phyloP scores from a whole-genome alignment of 2,329 filamentous ascomycete species.

The Fusarium verticillioides region DNA sequence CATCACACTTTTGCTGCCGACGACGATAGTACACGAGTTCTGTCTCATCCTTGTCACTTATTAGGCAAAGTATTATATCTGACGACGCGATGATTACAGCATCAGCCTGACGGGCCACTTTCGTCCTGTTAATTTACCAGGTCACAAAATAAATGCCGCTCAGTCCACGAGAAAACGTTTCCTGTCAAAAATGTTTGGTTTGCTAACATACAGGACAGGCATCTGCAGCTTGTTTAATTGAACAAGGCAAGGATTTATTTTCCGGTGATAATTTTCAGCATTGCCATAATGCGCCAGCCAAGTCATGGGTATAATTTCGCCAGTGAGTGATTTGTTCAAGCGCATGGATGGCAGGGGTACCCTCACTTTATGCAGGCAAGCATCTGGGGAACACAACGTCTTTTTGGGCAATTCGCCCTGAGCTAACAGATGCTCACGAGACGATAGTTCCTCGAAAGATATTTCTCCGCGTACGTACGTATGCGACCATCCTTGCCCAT shows the following conservation, averaged over 20 bases:
- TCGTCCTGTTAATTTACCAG: constrained; percentile 4
- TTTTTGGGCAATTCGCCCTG: constrained; percentile 1
- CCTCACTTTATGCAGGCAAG: constrained; percentile 23
- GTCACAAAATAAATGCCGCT: not conserved
- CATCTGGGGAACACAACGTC: constrained; percentile 14
- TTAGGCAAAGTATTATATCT: not conserved
- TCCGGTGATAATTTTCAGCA: not conserved
- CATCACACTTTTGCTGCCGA: not conserved
- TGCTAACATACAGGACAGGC: not conserved
- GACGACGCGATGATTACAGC: not conserved
- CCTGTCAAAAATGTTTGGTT: not conserved
- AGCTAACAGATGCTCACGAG: constrained; percentile 15
- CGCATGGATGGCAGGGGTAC: constrained; percentile 17
- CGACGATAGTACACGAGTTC: not conserved
- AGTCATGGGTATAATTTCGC: constrained; percentile 12
- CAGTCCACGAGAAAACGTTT: not conserved
- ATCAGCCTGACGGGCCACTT: not conserved
- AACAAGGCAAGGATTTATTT: constrained; percentile 3
- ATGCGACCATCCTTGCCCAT: constrained; percentile 1
- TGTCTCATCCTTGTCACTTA: not conserved
- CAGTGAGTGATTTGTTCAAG: constrained; percentile 6
- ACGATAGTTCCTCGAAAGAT: not conserved
- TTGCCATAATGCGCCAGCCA: constrained; percentile 6
- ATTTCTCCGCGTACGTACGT: constrained; percentile 12
- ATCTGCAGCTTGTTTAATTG: not conserved